Conservation (phyloP, 2,329 filamentous ascomycete genomes). For the Biscogniauxia sp. region DNA sequence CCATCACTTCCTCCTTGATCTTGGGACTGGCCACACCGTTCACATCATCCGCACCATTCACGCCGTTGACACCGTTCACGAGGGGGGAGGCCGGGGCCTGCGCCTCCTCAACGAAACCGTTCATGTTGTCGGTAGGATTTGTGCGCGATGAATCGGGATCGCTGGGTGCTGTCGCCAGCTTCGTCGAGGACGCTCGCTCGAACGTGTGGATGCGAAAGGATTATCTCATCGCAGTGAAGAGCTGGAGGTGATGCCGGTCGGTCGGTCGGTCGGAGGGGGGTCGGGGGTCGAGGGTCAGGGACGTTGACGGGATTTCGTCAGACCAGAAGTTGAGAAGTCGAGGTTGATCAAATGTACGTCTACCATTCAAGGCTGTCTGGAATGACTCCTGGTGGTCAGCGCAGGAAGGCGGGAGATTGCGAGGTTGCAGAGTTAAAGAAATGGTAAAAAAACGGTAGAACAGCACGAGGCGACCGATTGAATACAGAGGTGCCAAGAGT, state of each 20-base stretch:
- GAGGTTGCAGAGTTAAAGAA: background rate
- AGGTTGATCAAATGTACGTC: too few relatives aligned
- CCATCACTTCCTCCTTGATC: conserved; percentile 28
- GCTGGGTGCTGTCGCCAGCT: conserved; percentile 3
- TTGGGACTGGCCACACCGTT: conserved; percentile 13
- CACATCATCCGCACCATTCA: conserved; percentile 5
- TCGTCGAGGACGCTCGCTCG: conserved; percentile 12
- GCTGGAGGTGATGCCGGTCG: background rate
- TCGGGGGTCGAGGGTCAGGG: too few relatives aligned
- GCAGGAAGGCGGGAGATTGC: background rate
- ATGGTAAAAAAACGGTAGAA: background rate
- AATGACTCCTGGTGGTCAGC: background rate
- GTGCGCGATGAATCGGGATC: background rate
- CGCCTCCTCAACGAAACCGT: background rate
- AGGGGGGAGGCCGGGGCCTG: conserved; percentile 10
- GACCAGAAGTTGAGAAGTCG: background rate
- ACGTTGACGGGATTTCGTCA: background rate
- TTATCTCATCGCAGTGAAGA: conserved; percentile 1
- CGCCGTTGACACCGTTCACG: conserved; percentile 12
- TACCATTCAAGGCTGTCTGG: background rate
- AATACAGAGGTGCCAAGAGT: background rate
- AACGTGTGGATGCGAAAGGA: background rate
- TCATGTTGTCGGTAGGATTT: conserved; percentile 8
- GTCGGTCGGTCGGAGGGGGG: background rate
- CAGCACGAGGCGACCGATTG: background rate